These are phyloP conservation scores for Biscogniauxia sp. DNA, from an alignment of 2,329 filamentous ascomycete genomes.

Conservation along the genomic window DNA sequence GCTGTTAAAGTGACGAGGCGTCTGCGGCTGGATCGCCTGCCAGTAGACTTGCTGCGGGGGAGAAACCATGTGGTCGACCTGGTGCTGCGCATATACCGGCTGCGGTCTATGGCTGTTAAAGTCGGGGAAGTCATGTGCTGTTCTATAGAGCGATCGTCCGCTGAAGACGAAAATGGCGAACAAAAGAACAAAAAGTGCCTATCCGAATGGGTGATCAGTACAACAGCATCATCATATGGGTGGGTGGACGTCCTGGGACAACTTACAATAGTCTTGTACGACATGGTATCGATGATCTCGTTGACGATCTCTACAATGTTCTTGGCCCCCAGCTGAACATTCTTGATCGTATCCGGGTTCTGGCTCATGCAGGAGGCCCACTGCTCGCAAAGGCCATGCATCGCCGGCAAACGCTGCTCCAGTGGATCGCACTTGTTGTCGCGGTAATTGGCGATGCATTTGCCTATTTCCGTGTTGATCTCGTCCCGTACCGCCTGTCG, in stretches of 20 bases:
- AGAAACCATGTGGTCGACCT: slow-evolving; percentile 15
- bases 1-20: slow-evolving; percentile 23
- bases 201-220: slow-evolving; percentile 3
- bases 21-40: slow-evolving; percentile 30
- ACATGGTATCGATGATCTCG: slow-evolving; percentile 86
- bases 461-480: slow-evolving; percentile 69
- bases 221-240: slow-evolving; percentile 9
- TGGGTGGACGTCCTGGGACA: neutral
- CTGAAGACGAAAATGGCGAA: slow-evolving; percentile 30
- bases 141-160: slow-evolving; percentile 30
- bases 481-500: slow-evolving; percentile 66
- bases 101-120: slow-evolving; percentile 19
- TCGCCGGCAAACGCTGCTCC: slow-evolving; percentile 65
- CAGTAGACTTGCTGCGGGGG: slow-evolving; percentile 28
- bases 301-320: slow-evolving; percentile 94
- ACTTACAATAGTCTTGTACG: slow-evolving; percentile 68
- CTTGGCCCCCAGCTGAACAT: slow-evolving; percentile 77
- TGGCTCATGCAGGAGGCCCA: slow-evolving; percentile 89
- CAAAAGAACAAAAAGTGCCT: slow-evolving; percentile 29
- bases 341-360: slow-evolving; percentile 74
- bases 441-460: slow-evolving; percentile 70
- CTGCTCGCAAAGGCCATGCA: slow-evolving; percentile 69
- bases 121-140: slow-evolving; percentile 23
- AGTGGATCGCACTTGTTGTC: slow-evolving; percentile 70
- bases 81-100: slow-evolving; percentile 18